Evolutionary conservation across 192 early-diverging fungal species (phyloP), one percentile per base, ranked within the genome.

Genomic region (Chytriomyces hyalinus): DNA sequence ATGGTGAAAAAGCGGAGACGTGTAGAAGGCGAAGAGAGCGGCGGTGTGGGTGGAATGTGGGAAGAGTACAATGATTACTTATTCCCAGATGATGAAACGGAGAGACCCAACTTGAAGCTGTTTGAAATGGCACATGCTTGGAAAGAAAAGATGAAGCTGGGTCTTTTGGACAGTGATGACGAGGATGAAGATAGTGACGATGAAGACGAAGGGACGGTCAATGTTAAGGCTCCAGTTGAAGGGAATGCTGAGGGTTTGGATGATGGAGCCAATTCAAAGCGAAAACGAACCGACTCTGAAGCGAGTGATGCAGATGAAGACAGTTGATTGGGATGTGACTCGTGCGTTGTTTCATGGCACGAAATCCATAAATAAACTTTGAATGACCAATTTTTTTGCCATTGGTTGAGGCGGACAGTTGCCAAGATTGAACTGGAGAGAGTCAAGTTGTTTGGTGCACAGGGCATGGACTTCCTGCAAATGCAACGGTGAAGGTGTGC

Each of bases 41-140:
- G 84, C 22, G 87, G 77, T 26, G 86, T 86, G 62, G 85, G 85
- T 44, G 81, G 72, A 44, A 88, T 92, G 26, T 90, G 93, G 91
- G 98, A 99, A 80, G 98, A 99, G 88, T 99, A 97, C 90, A 95
- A 93, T 87, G 97, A 98, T 77, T 98, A 98, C 81, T 92, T 99
- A 64, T 99, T 97, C 83, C 95, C 96, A 44, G 98, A 99, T 70
- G 98, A 99, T 75, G 92, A 96, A 76, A 86, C 86, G 6, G 92
- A 96, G 63, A 88, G 90, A 48, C 89, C 94, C 8, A 92, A 92
- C 78, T 89, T 98, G 75, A 98, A 96, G 83, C 84, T 99, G 43
- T 87, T 98, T 76, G 91, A 91, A 77, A 91, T 94, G 87, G 97
- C 96, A 7, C 94, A 97, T 65, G 84, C 92, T 75, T 78, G 75